Evolutionary conservation across 108 stramenopile species (phyloP).

Genomic region (Aurantiochytrium sp.): DNA sequence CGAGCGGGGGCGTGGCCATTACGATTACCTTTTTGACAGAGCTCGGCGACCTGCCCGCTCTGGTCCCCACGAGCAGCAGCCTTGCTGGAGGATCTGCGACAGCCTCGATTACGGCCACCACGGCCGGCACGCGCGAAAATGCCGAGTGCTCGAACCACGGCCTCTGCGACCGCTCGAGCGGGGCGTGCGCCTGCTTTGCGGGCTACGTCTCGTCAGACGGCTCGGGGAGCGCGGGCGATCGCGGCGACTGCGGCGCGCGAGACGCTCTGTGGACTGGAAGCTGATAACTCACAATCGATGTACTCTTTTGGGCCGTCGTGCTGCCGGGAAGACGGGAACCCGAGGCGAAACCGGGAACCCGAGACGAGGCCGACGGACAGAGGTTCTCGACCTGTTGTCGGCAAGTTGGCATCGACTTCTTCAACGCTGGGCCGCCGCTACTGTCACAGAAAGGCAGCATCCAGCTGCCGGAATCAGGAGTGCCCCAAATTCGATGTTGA

Average conservation of each 20-base stretch:
- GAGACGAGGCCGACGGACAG: too few species aligned
- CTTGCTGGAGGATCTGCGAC: background rate
- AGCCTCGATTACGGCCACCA: background rate
- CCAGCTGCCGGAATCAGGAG: too few species aligned
- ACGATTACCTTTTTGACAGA: constrained; percentile 43
- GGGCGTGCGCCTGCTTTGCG: constrained; percentile 31
- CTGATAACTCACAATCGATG: too few species aligned
- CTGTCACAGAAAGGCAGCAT: too few species aligned
- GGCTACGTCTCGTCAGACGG: constrained; percentile 39
- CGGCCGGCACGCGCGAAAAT: constrained; percentile 39
- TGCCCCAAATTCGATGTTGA: too few species aligned
- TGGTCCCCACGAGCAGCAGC: background rate
- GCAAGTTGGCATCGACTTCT: too few species aligned
- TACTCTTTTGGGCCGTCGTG: too few species aligned
- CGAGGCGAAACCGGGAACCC: too few species aligned
- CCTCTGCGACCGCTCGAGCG: constrained; percentile 37
- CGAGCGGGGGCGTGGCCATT: constrained; percentile 16
- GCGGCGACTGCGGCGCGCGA: constrained; percentile 52
- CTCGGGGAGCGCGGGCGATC: constrained; percentile 40
- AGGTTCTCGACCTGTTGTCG: too few species aligned
- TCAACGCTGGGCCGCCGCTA: too few species aligned
- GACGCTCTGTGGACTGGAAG: constrained; percentile 28
- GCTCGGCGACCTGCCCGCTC: constrained; percentile 32
- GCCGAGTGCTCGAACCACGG: constrained; percentile 40
- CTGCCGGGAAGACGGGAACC: too few species aligned